A percentile compares a stretch with the other conserved stretches of the same genome.
Conservation (phyloP, 805 yeast genomes). For the Saccharomycopsis selenospora region DNA sequence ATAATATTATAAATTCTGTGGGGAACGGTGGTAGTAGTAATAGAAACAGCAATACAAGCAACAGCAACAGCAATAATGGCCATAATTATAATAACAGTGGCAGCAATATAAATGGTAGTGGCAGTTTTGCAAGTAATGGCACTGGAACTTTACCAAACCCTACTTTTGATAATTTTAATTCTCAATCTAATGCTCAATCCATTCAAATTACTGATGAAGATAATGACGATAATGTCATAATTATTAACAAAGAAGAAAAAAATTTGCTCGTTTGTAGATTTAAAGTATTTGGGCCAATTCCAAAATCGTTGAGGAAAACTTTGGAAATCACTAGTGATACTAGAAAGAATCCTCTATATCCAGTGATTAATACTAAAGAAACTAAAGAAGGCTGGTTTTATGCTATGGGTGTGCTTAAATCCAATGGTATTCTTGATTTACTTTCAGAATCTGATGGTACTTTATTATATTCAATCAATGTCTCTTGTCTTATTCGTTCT, state of each 20-base stretch:
- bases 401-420: conserved; percentile 61
- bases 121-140: neutral
- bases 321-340: conserved; percentile 8
- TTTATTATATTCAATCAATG: conserved; percentile 49
- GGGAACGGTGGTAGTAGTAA: neutral
- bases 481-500: conserved; percentile 43
- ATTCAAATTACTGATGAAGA: conserved; percentile 22
- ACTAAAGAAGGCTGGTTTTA: conserved; percentile 58
- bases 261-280: conserved; percentile 54
- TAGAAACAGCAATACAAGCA: neutral
- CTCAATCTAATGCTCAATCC: conserved; percentile 8
- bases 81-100: neutral
- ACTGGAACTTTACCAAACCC: neutral
- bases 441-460: conserved; percentile 60
- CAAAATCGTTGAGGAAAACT: conserved; percentile 24
- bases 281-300: conserved; percentile 57
- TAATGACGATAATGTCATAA: conserved; percentile 18
- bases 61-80: neutral
- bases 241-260: conserved; percentile 28
- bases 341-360: conserved; percentile 11
- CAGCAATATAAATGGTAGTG: neutral
- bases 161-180: neutral
- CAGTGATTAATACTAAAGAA: conserved; percentile 5
- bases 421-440: conserved; percentile 55
- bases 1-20: neutral